A percentile compares a stretch with the other conserved stretches of the same genome.
phyloP scores from a whole-genome alignment of 805 yeast genomes.

The Torulaspora quercuum region DNA sequence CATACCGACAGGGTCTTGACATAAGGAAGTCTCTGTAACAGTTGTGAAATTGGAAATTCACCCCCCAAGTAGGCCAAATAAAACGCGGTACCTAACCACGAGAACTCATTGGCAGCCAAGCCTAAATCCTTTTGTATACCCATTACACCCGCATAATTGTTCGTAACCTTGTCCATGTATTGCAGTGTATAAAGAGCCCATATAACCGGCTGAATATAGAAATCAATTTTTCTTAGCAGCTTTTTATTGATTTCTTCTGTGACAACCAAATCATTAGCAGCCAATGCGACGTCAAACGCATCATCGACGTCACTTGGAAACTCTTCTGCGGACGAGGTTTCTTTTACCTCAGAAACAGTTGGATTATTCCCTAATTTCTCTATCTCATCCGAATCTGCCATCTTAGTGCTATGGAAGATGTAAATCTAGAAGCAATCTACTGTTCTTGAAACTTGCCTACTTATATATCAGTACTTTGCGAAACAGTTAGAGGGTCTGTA shows the following conservation, averaged over 20 bases:
- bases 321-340: neutral
- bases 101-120: conserved; percentile 9
- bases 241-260: conserved; percentile 10
- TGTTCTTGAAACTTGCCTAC: too few species aligned
- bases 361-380: too few species aligned
- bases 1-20: conserved; percentile 8
- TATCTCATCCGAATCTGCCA: too few species aligned
- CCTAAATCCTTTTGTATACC: conserved; percentile 9
- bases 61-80: conserved; percentile 12
- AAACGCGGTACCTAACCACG: conserved; percentile 14
- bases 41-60: conserved; percentile 9
- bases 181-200: conserved; percentile 11
- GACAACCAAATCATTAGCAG: conserved; percentile 8
- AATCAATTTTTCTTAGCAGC: conserved; percentile 12
- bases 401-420: too few species aligned
- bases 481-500: too few species aligned
- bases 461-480: too few species aligned
- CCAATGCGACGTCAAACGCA: conserved; percentile 10
- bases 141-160: conserved; percentile 13
- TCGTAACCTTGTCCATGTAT: conserved; percentile 15
- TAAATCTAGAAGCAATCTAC: too few species aligned
- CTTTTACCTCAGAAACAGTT: conserved; percentile 6
- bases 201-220: conserved; percentile 13
- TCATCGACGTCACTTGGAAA: conserved; percentile 9
- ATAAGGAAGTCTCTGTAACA: conserved; percentile 9